Base-by-base conservation (phyloP, 2,329 filamentous ascomycete species). In the Lachnellula occidentalis region DNA sequence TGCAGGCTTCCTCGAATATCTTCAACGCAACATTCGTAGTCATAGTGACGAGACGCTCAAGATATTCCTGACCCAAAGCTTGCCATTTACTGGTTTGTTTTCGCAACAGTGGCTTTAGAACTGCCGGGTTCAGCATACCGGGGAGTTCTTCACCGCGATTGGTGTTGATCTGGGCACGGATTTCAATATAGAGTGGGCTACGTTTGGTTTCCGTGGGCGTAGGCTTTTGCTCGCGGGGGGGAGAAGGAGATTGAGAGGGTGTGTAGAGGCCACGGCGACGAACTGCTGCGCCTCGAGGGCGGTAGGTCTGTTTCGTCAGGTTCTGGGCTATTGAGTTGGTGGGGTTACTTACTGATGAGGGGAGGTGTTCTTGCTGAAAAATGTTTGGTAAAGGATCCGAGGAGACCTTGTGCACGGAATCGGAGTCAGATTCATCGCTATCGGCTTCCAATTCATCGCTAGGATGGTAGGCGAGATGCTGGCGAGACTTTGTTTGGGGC, bases 1-100 rank as follows among this genome's bases (percentile, higher is more conserved):
- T 9, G 36, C 54, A 56, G 0, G 70, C 55, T 22, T 61, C 59
- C 0, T 57, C 39, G 2, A 70, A 47, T 6, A 63, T 59, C 0
- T 19, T 27, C 9, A 46, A n/a, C 3, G 63, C 59, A 5, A 66
- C 67, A 1, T 15, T 2, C 1, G 37, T 53, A 1, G 67, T 58
- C 1, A 58, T 37, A 0, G 42, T 4, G 0, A 62, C 53, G 1
- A 72, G 58, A 1, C 17, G 34, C 0, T 53, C 2, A 0, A 73
- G 57, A 27, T 73, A 67, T 0, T 45, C 2, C 3, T 56, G 34
- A 0, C 67, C 64, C 1, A 72, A 59, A 0, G 9, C 24, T 1
- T 58, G 42, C 72, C 71, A 73, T n/a, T 66, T 65, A 4, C 56
- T 45, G 0, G 70, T 69, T 45, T 73, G 71, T 22, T 59, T 57